Base-by-base conservation (phyloP, 805 yeast genomes). In the Ogataea ganodermae region DNA sequence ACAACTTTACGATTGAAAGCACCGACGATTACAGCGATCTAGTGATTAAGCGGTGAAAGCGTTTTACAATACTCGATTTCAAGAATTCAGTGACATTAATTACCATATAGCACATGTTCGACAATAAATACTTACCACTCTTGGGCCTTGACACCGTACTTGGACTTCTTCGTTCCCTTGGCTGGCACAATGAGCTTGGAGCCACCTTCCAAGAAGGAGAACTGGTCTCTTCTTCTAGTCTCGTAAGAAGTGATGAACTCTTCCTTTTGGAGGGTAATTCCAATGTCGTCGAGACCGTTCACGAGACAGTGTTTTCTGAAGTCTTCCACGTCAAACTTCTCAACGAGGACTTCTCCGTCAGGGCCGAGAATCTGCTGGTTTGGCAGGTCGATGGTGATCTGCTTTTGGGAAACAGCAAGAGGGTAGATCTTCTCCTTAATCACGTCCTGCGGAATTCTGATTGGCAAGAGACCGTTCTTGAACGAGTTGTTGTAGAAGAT, bases 401-500 rank as follows among this genome's bases (percentile, higher is more conserved):
- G 69, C 58, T 75, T 74, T 50, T 96, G 96, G 23, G 80, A 80
- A 46, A 77, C 74, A 18, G 97, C 97, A 44, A 88, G 67, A 45
- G 97, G 97, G 55, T 83, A 76, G 45, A 94, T 75, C 70, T 86
- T 89, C 48, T 73, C 76, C 35, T 71, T 59, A 56, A 94, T 94
- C 9, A 80, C 75, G 14, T 84, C 86, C 61, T 84, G 90, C 21
- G 90, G 86, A n/a, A 94, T 64, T 72, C 97, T 83, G 62, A 94
- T 89, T 49, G 98, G 98, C 56, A 94, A 74, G 68, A 94, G 76
- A 38, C 97, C 97, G 71, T 94, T 94, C 76, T 94, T 94, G 76
- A 88, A 88, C 45, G 97, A 91, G 76, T 94, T 94, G 75, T 88
- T 94, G 81, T 89, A 91, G 78, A 94, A 94, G 61, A 94, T 94